Evolutionary conservation across 495 filamentous ascomycete species (phyloP).

Genomic region (Rusavskia elegans): DNA sequence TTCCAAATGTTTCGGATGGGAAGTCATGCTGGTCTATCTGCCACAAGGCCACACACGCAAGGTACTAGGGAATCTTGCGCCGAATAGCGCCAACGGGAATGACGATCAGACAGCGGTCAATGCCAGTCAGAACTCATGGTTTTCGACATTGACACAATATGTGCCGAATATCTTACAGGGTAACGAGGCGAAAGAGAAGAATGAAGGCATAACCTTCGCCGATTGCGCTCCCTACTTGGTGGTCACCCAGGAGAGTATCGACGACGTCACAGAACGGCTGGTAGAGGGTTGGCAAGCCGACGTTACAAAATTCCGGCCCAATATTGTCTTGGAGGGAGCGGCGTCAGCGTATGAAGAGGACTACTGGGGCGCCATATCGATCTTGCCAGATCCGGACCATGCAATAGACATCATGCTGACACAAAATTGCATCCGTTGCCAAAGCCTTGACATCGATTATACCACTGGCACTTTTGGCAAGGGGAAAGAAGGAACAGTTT

Average conservation of each 20-base stretch:
- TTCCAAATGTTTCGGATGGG: slow-evolving; percentile 49
- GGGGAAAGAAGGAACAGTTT: slow-evolving; percentile 46
- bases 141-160: slow-evolving; percentile 25
- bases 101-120: neutral
- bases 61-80: slow-evolving; percentile 44
- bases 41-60: slow-evolving; percentile 38
- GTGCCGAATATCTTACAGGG: slow-evolving; percentile 12
- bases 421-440: slow-evolving; percentile 69
- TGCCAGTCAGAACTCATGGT: slow-evolving; percentile 22
- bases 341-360: slow-evolving; percentile 62
- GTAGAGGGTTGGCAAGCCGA: slow-evolving; percentile 40
- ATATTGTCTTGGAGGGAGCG: slow-evolving; percentile 57
- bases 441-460: slow-evolving; percentile 72
- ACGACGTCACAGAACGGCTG: slow-evolving; percentile 46
- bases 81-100: slow-evolving; percentile 8
- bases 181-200: slow-evolving; percentile 3
- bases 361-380: slow-evolving; percentile 45
- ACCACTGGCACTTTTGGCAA: slow-evolving; percentile 47
- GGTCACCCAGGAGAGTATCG: slow-evolving; percentile 51
- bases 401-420: slow-evolving; percentile 39
- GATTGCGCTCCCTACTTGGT: slow-evolving; percentile 69
- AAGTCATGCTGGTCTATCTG: slow-evolving; percentile 51
- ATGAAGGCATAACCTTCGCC: slow-evolving; percentile 51
- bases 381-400: slow-evolving; percentile 2
- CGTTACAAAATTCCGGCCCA: slow-evolving; percentile 71